These are phyloP conservation scores for Calvatia gigantea DNA, from an alignment of 768 basidiomycete species.

Conservation along the genomic window DNA sequence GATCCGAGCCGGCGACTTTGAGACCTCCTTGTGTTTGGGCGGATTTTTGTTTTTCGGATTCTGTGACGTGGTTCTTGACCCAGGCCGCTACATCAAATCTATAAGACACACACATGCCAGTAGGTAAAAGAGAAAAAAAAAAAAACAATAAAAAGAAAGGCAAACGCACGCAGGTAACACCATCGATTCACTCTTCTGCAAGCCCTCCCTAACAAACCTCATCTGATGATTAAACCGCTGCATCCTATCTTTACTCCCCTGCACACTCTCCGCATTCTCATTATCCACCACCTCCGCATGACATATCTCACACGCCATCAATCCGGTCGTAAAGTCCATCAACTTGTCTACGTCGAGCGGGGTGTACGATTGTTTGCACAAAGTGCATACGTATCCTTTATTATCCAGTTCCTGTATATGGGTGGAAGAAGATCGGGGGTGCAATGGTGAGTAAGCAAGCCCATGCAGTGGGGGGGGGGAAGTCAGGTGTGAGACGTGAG, in stretches of 20 bases:
- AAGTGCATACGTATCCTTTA: constrained; percentile 95
- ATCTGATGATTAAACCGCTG: constrained; percentile 92
- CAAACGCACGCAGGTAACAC: constrained; percentile 73
- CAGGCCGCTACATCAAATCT: constrained; percentile 84
- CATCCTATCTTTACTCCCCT: constrained; percentile 91
- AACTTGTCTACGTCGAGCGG: constrained; percentile 84
- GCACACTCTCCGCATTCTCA: constrained; percentile 82
- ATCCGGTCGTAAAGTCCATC: constrained; percentile 63
- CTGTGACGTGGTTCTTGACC: constrained; percentile 71
- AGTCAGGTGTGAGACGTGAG: too few species aligned
- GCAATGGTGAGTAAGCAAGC: neutral
- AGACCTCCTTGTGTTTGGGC: constrained; percentile 52
- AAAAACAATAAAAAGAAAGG: neutral
- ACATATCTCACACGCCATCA: constrained; percentile 87
- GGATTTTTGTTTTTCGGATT: constrained; percentile 56
- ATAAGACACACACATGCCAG: constrained; percentile 3
- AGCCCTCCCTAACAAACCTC: constrained; percentile 78
- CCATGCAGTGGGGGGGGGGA: neutral
- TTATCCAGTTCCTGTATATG: constrained; percentile 84
- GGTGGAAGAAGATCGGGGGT: too few species aligned
- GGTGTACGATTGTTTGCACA: constrained; percentile 80
- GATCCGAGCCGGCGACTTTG: constrained; percentile 71
- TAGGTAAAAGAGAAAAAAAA: neutral
- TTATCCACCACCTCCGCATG: constrained; percentile 85
- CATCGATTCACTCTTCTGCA: constrained; percentile 89